phyloP scores from a whole-genome alignment of 208 protist species.

The Leptomonas seymouri region DNA sequence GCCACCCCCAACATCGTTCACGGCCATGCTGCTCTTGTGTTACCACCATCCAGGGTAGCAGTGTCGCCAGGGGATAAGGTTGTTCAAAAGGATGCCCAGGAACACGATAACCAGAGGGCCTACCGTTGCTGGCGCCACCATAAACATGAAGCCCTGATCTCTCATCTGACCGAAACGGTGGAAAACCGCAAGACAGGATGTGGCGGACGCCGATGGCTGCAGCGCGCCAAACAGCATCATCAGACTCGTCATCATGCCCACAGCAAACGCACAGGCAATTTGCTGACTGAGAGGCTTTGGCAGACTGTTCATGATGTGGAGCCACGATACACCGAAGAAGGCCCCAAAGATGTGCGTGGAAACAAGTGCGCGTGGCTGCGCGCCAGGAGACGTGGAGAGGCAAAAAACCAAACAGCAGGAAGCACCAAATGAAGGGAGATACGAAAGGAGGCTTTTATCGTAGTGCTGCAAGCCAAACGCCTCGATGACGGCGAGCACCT shows the following conservation, averaged over 20 bases:
- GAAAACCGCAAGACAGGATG: constrained; percentile 64
- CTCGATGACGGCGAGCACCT: constrained; percentile 55
- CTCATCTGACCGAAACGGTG: constrained; percentile 58
- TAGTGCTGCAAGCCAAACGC: constrained; percentile 51
- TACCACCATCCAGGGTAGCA: constrained; percentile 69
- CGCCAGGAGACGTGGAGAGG: constrained; percentile 51
- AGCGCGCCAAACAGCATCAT: constrained; percentile 58
- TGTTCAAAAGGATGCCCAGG: constrained; percentile 53
- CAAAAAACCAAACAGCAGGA: constrained; percentile 63
- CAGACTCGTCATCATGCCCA: constrained; percentile 47
- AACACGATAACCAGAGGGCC: constrained; percentile 56
- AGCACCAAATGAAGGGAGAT: constrained; percentile 64
- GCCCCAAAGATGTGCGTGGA: constrained; percentile 58
- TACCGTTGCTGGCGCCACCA: constrained; percentile 52
- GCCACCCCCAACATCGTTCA: too few relatives aligned
- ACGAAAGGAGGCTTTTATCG: constrained; percentile 46
- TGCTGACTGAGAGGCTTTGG: constrained; percentile 49
- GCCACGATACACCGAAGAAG: constrained; percentile 62
- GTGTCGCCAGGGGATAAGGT: constrained; percentile 66
- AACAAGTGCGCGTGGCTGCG: constrained; percentile 61
- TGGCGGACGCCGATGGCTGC: constrained; percentile 71
- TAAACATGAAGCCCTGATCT: constrained; percentile 67
- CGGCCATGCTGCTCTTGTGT: background rate
- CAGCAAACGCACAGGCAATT: constrained; percentile 60
- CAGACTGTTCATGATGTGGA: constrained; percentile 51